Percentiles rank a stretch among this genome's conserved stretches.
These are phyloP conservation scores for Tulasnella sp. DNA, from an alignment of 768 basidiomycete species.

Conservation along the genomic window DNA sequence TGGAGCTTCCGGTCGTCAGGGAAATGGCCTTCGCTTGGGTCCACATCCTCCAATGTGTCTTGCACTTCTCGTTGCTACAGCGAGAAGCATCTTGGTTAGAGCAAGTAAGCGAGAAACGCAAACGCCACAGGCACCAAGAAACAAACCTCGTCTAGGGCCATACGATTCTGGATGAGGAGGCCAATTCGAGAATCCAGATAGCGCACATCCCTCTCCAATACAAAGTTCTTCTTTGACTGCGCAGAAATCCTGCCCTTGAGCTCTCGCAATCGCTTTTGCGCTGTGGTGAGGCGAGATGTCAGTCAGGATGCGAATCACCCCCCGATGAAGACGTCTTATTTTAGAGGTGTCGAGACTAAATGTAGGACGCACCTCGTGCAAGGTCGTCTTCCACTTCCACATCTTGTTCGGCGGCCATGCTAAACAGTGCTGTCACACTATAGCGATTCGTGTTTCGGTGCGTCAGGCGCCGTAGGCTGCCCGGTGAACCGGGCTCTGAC, in stretches of 20 bases:
- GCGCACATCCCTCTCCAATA: constrained; percentile 94
- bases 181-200: constrained; percentile 97
- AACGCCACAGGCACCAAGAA: not conserved
- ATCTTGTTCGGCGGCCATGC: constrained; percentile 98
- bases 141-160: constrained; percentile 84
- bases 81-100: not conserved
- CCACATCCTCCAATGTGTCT: constrained; percentile 89
- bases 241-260: constrained; percentile 95
- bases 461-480: constrained; percentile 41
- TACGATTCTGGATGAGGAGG: constrained; percentile 93
- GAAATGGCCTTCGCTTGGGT: constrained; percentile 82
- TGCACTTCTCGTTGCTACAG: constrained; percentile 90
- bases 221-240: constrained; percentile 99
- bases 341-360: not conserved
- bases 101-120: not conserved
- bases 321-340: not conserved
- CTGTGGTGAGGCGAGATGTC: constrained; percentile 32
- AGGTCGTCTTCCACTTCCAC: constrained; percentile 96
- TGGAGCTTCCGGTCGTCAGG: constrained; percentile 83
- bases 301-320: constrained; percentile 8
- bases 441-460: constrained; percentile 95
- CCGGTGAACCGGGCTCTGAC: constrained; percentile 18
- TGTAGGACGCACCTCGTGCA: constrained; percentile 62
- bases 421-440: constrained; percentile 90
- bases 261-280: constrained; percentile 93